These are phyloP conservation scores for Pichia cactophila DNA, from an alignment of 1,139 yeast genomes.

Conservation along the genomic window DNA sequence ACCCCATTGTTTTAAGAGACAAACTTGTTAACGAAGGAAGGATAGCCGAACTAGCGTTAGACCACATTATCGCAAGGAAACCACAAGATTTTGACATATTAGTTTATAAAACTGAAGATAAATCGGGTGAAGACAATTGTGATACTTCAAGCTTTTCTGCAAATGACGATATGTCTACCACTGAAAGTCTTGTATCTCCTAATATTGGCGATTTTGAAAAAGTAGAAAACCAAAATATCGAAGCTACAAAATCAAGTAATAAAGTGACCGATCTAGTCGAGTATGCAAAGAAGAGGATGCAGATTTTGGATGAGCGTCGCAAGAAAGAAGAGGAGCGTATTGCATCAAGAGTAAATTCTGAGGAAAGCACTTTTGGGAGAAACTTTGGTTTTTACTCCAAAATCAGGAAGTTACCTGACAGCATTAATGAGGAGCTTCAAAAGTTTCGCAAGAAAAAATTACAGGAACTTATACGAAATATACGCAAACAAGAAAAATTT, in stretches of 20 bases:
- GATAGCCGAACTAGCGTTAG: slow-evolving; percentile 69
- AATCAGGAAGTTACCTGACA: slow-evolving; percentile 23
- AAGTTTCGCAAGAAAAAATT: slow-evolving; percentile 32
- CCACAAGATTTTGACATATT: slow-evolving; percentile 4
- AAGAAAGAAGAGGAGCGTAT: slow-evolving; percentile 24
- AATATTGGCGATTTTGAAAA: background rate
- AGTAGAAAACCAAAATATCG: background rate
- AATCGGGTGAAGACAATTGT: background rate
- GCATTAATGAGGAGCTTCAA: slow-evolving; percentile 24
- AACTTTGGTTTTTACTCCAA: slow-evolving; percentile 42
- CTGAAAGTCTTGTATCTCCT: background rate
- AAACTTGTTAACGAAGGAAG: slow-evolving; percentile 73
- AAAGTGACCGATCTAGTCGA: slow-evolving; percentile 43
- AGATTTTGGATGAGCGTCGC: slow-evolving; percentile 29
- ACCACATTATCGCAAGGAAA: slow-evolving; percentile 37
- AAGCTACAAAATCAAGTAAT: background rate
- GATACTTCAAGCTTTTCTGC: no score
- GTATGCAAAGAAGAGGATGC: slow-evolving; percentile 44
- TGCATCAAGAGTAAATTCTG: slow-evolving; percentile 24
- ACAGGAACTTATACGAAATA: slow-evolving; percentile 31
- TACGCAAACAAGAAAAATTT: slow-evolving; percentile 32
- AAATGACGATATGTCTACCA: background rate
- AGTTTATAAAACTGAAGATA: slow-evolving; percentile 8
- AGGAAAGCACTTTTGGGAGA: slow-evolving; percentile 31
- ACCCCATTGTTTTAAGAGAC: slow-evolving; percentile 63